Base-by-base conservation (phyloP, 2,329 filamentous ascomycete genomes). In the Fusarium floridanum region DNA sequence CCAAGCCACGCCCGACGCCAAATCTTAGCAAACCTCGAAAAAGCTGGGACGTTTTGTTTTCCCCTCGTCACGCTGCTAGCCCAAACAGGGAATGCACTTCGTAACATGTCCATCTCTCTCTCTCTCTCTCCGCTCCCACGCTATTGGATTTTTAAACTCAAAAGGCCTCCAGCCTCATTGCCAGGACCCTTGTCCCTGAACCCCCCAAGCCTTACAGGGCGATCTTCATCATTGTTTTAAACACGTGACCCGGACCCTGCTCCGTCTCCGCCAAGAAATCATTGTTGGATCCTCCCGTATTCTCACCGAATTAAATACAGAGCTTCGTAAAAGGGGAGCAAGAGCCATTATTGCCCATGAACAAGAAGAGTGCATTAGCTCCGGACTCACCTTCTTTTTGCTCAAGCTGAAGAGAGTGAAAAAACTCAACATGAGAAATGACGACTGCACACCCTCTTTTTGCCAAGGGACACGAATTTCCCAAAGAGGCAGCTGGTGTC, bases 401-500 rank as follows among this genome's bases (percentile, higher is more conserved):
- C 29, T 24, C 22, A 67, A 76, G 74, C 75, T 77, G 72, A 50
- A 50, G 16, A 27, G 16, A 50, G 16, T 48, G 22, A 74, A 72
- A 68, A 68, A 11, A 59, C 56, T 27, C 17, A 36, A 60, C 48
- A 41, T 57, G 63, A 45, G 53, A 65, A 60, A 48, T 60, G 37
- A 66, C 61, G 39, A 41, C 20, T 48, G 22, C 57, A 32, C 56
- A 67, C 70, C 62, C 56, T 50, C 55, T 62, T 57, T 62, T 43
- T 50, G 59, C 24, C 22, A 22, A 14, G 50, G 11, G 6, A 76
- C 64, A 77, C 75, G 75, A 66, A 61, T 76, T 76, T 39, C 75
- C 75, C 32, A 56, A 77, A 73, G 22, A 20, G 53, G 68, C 67
- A 50, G 20, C 56, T 22, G 37, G 64, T 37, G 32, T 43, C 22